A percentile compares a stretch with the other conserved stretches of the same genome.
phyloP scores from a whole-genome alignment of 108 stramenopile species.

The Craspedostauros australis region DNA sequence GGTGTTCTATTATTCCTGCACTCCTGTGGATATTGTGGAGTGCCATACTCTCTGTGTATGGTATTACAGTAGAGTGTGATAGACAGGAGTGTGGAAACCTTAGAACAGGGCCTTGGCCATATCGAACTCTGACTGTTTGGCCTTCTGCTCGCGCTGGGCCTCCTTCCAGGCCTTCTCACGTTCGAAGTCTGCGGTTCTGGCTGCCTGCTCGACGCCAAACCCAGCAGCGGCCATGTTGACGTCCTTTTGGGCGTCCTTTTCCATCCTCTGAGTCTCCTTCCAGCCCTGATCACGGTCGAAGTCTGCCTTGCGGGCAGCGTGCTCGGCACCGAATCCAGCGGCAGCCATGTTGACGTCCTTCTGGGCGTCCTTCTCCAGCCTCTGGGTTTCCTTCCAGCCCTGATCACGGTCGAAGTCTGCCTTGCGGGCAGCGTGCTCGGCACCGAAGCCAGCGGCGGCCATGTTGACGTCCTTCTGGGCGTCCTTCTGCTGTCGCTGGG shows the following conservation, averaged over 20 bases:
- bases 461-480: slow-evolving; percentile 33
- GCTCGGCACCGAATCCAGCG: slow-evolving; percentile 14
- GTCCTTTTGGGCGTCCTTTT: slow-evolving; percentile 9
- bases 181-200: background rate
- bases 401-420: slow-evolving; percentile 32
- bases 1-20: too few relatives aligned
- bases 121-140: slow-evolving; percentile 6
- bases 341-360: slow-evolving; percentile 34
- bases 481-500: slow-evolving; percentile 7
- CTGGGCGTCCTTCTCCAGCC: slow-evolving; percentile 9
- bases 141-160: slow-evolving; percentile 12
- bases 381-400: slow-evolving; percentile 19
- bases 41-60: too few relatives aligned
- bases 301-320: slow-evolving; percentile 6
- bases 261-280: slow-evolving; percentile 5
- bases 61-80: too few relatives aligned
- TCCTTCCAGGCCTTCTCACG: slow-evolving; percentile 21
- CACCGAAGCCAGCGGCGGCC: slow-evolving; percentile 27
- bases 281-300: slow-evolving; percentile 13
- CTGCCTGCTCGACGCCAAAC: slow-evolving; percentile 1
- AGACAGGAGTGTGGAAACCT: too few relatives aligned
- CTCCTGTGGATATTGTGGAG: too few relatives aligned
- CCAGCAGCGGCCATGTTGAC: slow-evolving; percentile 3
- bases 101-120: slow-evolving; percentile 13
- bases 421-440: slow-evolving; percentile 28